These are phyloP conservation scores for Hypoxylon lienhwacheense DNA, from an alignment of 495 filamentous ascomycete genomes.

Conservation along the genomic window DNA sequence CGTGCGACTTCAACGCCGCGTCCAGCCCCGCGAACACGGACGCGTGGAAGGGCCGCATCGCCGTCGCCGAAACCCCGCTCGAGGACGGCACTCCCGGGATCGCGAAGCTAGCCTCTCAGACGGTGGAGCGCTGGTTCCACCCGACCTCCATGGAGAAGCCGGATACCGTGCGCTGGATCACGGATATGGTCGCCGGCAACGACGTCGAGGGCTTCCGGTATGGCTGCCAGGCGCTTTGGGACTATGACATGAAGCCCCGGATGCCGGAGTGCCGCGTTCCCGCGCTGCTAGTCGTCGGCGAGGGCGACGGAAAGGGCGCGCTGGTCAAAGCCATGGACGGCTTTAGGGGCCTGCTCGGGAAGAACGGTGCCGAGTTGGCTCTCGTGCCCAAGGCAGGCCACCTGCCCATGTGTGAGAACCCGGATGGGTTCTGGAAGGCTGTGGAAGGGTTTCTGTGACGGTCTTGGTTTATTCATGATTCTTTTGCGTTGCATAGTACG, in stretches of 20 bases:
- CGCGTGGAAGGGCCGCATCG: constrained; percentile 76
- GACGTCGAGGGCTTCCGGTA: constrained; percentile 69
- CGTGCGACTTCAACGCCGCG: constrained; percentile 76
- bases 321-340: constrained; percentile 75
- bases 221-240: constrained; percentile 70
- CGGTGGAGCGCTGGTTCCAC: constrained; percentile 76
- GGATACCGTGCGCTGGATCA: constrained; percentile 53
- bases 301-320: constrained; percentile 65
- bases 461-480: no score
- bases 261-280: constrained; percentile 62
- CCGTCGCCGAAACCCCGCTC: constrained; percentile 62
- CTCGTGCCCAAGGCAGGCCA: constrained; percentile 70
- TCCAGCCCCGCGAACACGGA: constrained; percentile 68
- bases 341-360: constrained; percentile 60
- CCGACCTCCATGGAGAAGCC: constrained; percentile 55
- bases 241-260: constrained; percentile 68
- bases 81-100: constrained; percentile 53
- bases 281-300: constrained; percentile 68
- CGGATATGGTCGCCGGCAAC: constrained; percentile 62
- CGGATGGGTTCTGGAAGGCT: constrained; percentile 63
- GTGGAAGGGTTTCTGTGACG: constrained; percentile 57
- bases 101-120: constrained; percentile 63
- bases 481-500: no score
- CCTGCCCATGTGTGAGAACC: constrained; percentile 81
- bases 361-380: constrained; percentile 56